Evolutionary conservation across 108 stramenopile genomes (phyloP), one percentile per base, ranked within the genome.

Genomic region (Discostella pseudostelligera): DNA sequence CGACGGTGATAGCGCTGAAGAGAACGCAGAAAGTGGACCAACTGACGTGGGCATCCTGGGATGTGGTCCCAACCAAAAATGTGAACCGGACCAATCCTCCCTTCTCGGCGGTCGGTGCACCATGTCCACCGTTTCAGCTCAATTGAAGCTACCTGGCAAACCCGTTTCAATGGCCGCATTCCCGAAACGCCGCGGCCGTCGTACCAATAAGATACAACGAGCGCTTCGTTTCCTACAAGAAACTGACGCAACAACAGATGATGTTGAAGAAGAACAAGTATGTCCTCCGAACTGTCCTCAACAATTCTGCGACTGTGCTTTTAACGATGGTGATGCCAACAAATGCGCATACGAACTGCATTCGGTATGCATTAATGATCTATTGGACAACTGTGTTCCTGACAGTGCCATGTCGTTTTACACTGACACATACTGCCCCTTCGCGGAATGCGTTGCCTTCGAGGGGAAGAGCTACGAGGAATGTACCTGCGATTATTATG

Each of bases 241-340:
- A 6, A 10, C 26, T 13, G 26, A 17, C 35, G 57, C 43, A 42
- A 62, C 22, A 7, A 13, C 50, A 24, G 25, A 21, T 24, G 65
- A 53, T 25, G 64, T 42, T 8, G 36, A 44, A 19, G 39, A n/a
- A 0, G 21, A 9, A 12, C 7, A 12, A 19, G 28, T 17, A 0
- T 77, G 76, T 65, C 76, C 76, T 29, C 29, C 68, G 17, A 59
- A 59, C 13, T 77, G 76, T 12, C 68, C 76, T 1, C 32, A 77
- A 55, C 57, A 53, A 16, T 77, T 77, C 49, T 77, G 76, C 63
- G 61, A 69, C 25, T 77, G 76, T 22, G 76, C 68, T 24, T 16
- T 8, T n/a, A 47, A 29, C 12, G 17, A 65, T 17, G 68, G 57
- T 28, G 56, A 77, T 37, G 64, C 49, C 19, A 13, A 47, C n/a